Evolutionary conservation across 2,329 filamentous ascomycete species (phyloP).

Genomic region (Penicillium nordicum): DNA sequence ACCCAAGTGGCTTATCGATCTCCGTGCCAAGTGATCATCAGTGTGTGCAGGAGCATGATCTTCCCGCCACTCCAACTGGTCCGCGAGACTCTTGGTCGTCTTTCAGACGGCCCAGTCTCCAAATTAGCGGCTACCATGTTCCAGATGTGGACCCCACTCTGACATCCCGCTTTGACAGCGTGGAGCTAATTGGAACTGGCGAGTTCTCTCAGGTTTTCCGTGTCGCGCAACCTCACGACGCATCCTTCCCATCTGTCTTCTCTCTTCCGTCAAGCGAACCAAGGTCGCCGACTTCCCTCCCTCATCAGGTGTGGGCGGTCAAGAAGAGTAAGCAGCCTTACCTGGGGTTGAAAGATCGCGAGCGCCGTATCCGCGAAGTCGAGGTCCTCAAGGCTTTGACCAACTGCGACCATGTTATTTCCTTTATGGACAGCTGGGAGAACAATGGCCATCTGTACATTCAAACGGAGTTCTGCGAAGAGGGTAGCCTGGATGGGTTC

Average conservation of each 20-base stretch:
- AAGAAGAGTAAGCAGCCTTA: slow-evolving; percentile 88
- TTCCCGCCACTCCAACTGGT: slow-evolving; percentile 80
- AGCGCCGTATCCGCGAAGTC: slow-evolving; percentile 80
- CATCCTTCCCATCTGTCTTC: slow-evolving; percentile 42
- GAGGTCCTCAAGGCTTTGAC: slow-evolving; percentile 71
- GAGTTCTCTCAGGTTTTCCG: slow-evolving; percentile 93
- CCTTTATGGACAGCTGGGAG: slow-evolving; percentile 85
- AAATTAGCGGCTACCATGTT: slow-evolving; percentile 66
- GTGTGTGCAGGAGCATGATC: slow-evolving; percentile 41
- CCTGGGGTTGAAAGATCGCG: slow-evolving; percentile 73
- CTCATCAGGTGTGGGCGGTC: slow-evolving; percentile 74
- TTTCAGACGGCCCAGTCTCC: slow-evolving; percentile 61
- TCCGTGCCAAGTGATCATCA: slow-evolving; percentile 57
- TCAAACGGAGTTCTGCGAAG: slow-evolving; percentile 94
- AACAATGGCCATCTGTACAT: slow-evolving; percentile 83
- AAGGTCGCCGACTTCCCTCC: slow-evolving; percentile 53
- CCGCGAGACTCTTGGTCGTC: slow-evolving; percentile 58
- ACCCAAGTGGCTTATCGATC: slow-evolving; percentile 79
- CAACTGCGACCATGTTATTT: slow-evolving; percentile 79
- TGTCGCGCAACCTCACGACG: slow-evolving; percentile 54
- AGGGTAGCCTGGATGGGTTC: slow-evolving; percentile 85
- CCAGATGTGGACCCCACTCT: slow-evolving; percentile 73
- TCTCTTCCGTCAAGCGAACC: slow-evolving; percentile 47
- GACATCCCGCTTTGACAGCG: slow-evolving; percentile 71
- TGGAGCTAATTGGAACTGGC: slow-evolving; percentile 76